These are phyloP conservation scores for Epichloe sibirici DNA, from an alignment of 2,329 filamentous ascomycete genomes.

Conservation along the genomic window DNA sequence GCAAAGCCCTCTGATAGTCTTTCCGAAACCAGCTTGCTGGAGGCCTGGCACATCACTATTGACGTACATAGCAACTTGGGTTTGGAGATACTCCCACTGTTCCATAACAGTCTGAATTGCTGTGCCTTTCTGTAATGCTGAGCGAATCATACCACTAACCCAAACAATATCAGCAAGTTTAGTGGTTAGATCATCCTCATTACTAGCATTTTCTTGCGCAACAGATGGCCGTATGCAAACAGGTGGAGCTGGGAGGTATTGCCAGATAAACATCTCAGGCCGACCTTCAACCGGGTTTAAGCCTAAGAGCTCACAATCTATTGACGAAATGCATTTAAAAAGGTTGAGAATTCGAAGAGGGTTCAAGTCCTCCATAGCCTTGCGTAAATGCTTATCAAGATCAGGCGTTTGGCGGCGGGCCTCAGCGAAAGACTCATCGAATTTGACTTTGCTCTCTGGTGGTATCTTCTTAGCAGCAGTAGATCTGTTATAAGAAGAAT, in stretches of 20 bases:
- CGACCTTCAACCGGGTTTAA: constrained; percentile 76
- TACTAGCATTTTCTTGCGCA: constrained; percentile 82
- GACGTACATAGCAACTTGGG: constrained; percentile 95
- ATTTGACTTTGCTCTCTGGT: constrained; percentile 69
- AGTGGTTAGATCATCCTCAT: constrained; percentile 91
- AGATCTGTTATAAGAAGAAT: constrained; percentile 75
- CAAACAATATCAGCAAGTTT: constrained; percentile 96
- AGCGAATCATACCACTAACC: constrained; percentile 76
- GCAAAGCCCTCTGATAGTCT: constrained; percentile 84
- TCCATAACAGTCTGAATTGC: constrained; percentile 88
- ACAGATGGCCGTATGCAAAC: constrained; percentile 92
- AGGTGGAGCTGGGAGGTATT: constrained; percentile 85
- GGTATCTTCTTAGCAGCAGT: constrained; percentile 74
- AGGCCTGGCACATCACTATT: constrained; percentile 92
- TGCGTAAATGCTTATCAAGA: constrained; percentile 79
- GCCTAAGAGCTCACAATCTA: constrained; percentile 83
- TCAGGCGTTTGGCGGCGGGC: constrained; percentile 70
- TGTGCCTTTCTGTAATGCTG: constrained; percentile 71
- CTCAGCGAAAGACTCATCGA: constrained; percentile 73
- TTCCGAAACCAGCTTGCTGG: constrained; percentile 77
- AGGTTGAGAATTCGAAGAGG: constrained; percentile 80
- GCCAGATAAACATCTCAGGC: constrained; percentile 97
- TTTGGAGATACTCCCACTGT: constrained; percentile 93
- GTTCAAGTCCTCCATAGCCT: constrained; percentile 89
- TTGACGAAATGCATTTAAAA: constrained; percentile 74